Evolutionary conservation across 1,284 basidiomycete genomes (phyloP), one percentile per base, ranked within the genome.

Genomic region (Athelia sp.): DNA sequence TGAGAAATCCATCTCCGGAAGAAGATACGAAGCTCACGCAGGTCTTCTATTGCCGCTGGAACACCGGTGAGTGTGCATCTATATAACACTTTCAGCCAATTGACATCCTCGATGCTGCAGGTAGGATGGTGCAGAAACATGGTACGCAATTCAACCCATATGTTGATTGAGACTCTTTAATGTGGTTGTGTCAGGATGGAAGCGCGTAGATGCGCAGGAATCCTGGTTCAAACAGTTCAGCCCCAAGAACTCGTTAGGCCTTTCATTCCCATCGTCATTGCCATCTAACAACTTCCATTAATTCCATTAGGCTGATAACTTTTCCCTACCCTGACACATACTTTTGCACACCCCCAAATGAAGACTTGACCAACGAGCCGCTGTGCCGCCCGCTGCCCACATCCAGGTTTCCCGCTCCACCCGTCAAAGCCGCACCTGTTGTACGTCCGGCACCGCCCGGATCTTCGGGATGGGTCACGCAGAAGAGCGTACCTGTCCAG

Each of bases 341-440:
- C 43, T 78, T 74, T 62, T 87, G 85, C 53, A 62, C 65, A 0
- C 60, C 72, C 1, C 84, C 82, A 0, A 36, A 58, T 0, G 82
- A 83, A 59, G 80, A 82, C 54, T 63, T 56, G 45, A 84, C 79
- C 1, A 74, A 74, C 53, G 72, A 73, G 24, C 62, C 69, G 1
- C 63, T 87, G 43, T 87, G 84, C 55, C 74, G 80, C 2, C 79
- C 75, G 17, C 70, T 87, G 19, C 84, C 81, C 15, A 62, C 60
- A 13, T 57, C 60, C 3, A 54, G 63, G 24, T 65, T 66, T 46
- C 52, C 63, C 0, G 65, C 68, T 1, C 69, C 69, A 3, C 56
- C 59, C 36, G 19, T 21, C 15, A n/a, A 4, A 6, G 36, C 19
- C n/a, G 9, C 15, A 9, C n/a, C 36, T n/a, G 36, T n/a, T 17